Evolutionary conservation across 1,284 basidiomycete genomes (phyloP).

Genomic region (Leccinum colubrinum): DNA sequence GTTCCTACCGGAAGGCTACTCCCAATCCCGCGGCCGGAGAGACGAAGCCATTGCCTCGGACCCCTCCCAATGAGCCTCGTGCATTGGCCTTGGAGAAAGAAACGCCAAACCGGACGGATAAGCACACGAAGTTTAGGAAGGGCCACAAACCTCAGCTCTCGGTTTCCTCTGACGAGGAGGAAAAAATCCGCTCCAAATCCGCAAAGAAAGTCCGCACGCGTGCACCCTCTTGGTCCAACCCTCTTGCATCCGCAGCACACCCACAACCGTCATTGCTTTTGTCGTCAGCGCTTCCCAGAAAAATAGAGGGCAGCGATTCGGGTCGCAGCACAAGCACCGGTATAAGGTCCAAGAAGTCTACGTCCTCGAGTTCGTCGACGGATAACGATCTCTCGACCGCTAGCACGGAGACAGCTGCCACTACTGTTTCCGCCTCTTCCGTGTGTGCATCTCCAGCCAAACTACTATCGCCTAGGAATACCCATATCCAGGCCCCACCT

Average conservation of each 20-base stretch:
- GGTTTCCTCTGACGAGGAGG: slow-evolving; percentile 74
- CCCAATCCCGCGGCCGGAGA: slow-evolving; percentile 5
- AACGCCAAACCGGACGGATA: slow-evolving; percentile 22
- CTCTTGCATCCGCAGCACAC: slow-evolving; percentile 8
- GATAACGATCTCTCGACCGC: slow-evolving; percentile 35
- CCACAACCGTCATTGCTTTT: slow-evolving; percentile 21
- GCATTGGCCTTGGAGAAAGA: slow-evolving; percentile 15
- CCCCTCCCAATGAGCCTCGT: slow-evolving; percentile 24
- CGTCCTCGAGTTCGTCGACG: slow-evolving; percentile 32
- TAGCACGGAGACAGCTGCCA: slow-evolving; percentile 34
- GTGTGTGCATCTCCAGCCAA: slow-evolving; percentile 19
- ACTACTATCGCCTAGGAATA: slow-evolving; percentile 18
- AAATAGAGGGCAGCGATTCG: slow-evolving; percentile 16
- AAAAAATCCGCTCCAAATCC: slow-evolving; percentile 55
- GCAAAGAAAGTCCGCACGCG: slow-evolving; percentile 60
- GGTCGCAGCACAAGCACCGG: slow-evolving; percentile 17
- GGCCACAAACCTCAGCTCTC: slow-evolving; percentile 37
- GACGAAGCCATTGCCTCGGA: slow-evolving; percentile 16
- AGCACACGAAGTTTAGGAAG: slow-evolving; percentile 25
- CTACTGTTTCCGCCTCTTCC: slow-evolving; percentile 27
- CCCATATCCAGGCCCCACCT: slow-evolving; percentile 20
- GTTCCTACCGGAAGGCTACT: slow-evolving; percentile 6
- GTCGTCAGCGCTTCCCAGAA: slow-evolving; percentile 19
- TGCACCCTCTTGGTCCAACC: slow-evolving; percentile 28
- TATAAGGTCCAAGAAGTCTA: slow-evolving; percentile 23